Evolutionary conservation across 2,329 filamentous ascomycete genomes (phyloP).

Genomic region (Graphilbum fragrans): DNA sequence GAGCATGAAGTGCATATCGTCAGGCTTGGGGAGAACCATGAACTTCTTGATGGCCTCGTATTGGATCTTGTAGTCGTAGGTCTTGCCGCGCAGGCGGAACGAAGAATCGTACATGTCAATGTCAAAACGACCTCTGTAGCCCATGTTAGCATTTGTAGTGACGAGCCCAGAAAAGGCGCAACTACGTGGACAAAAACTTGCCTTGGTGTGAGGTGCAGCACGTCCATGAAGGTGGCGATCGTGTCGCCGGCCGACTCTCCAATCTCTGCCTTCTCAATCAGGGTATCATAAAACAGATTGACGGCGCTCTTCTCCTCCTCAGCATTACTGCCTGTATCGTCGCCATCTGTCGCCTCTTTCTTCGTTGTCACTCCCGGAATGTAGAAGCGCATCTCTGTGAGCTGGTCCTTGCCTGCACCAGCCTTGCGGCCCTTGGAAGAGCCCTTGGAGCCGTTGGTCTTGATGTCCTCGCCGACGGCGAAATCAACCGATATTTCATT

Average conservation of each 20-base stretch:
- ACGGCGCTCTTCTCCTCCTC: slow-evolving; percentile 90
- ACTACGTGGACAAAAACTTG: slow-evolving; percentile 19
- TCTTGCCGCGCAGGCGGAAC: slow-evolving; percentile 94
- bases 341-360: slow-evolving; percentile 61
- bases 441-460: slow-evolving; percentile 61
- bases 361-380: slow-evolving; percentile 83
- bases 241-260: slow-evolving; percentile 98
- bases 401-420: slow-evolving; percentile 76
- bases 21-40: slow-evolving; percentile 96
- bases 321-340: slow-evolving; percentile 53
- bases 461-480: slow-evolving; percentile 61
- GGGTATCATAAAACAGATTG: slow-evolving; percentile 92
- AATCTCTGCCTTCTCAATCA: slow-evolving; percentile 98
- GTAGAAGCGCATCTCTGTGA: slow-evolving; percentile 98
- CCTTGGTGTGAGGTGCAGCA: slow-evolving; percentile 92
- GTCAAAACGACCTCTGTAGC: slow-evolving; percentile 90
- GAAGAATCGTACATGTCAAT: slow-evolving; percentile 99
- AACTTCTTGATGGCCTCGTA: slow-evolving; percentile 98
- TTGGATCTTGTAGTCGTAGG: slow-evolving; percentile 99
- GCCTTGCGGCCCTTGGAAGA: slow-evolving; percentile 77
- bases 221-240: slow-evolving; percentile 92
- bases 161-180: slow-evolving; percentile 1
- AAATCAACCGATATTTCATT: slow-evolving; percentile 98
- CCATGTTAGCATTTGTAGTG: slow-evolving; percentile 6
- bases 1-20: slow-evolving; percentile 90